phyloP scores from a whole-genome alignment of 345 rosid genomes.

The Moringa oleifera region DNA sequence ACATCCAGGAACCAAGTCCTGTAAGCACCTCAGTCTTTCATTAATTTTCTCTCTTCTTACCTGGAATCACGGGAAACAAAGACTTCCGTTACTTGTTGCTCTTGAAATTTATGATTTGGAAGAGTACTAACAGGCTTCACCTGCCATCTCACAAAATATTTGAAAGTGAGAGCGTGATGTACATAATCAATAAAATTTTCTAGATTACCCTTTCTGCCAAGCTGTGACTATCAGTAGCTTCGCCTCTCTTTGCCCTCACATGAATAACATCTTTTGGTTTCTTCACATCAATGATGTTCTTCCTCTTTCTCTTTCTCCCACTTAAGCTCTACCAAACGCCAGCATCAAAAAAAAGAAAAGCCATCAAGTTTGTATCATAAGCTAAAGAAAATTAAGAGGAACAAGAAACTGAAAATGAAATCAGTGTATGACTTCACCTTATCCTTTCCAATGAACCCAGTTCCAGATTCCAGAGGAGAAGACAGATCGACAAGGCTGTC shows the following conservation, averaged over 20 bases:
- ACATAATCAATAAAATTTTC: not conserved
- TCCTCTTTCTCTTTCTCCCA: slow-evolving; percentile 37
- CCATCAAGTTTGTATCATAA: too few relatives aligned
- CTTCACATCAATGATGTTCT: slow-evolving; percentile 13
- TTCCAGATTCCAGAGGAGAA: slow-evolving; percentile 15
- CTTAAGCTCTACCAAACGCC: slow-evolving; percentile 11
- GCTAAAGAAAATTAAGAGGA: not conserved
- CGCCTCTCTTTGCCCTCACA: slow-evolving; percentile 72
- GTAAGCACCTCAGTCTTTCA: slow-evolving; percentile 56
- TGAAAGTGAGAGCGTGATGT: too few relatives aligned
- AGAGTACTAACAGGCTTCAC: too few relatives aligned
- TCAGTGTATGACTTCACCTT: slow-evolving; percentile 5
- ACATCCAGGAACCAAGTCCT: slow-evolving; percentile 69
- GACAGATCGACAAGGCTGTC: slow-evolving; percentile 11
- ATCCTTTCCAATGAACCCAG: slow-evolving; percentile 8
- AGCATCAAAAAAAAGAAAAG: slow-evolving; percentile 1
- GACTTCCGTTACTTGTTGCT: too few relatives aligned
- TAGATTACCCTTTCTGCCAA: slow-evolving; percentile 56
- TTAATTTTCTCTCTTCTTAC: slow-evolving; percentile 67
- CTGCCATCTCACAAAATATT: too few relatives aligned
- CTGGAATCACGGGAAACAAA: slow-evolving; percentile 18
- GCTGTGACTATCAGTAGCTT: slow-evolving; percentile 76
- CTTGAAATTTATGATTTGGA: too few relatives aligned
- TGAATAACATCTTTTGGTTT: slow-evolving; percentile 47
- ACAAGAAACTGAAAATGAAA: not conserved